phyloP scores from a whole-genome alignment of 2,329 filamentous ascomycete species.

The Exophiala lecanii-corni region DNA sequence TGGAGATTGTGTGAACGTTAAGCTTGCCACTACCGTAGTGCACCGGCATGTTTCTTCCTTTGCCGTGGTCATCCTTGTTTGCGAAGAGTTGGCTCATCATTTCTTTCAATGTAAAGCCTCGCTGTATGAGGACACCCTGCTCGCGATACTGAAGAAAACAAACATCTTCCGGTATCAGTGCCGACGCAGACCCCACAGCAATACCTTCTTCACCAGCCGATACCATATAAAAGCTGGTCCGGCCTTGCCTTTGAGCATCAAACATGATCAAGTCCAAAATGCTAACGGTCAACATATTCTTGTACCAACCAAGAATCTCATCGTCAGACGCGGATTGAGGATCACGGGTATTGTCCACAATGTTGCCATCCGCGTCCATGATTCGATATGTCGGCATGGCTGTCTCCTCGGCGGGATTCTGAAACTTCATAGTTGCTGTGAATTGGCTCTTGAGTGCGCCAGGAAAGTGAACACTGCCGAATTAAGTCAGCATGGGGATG shows the following conservation, averaged over 20 bases:
- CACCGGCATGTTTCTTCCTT: constrained; percentile 92
- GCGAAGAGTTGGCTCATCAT: constrained; percentile 97
- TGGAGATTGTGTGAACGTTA: constrained; percentile 87
- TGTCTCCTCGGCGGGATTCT: constrained; percentile 64
- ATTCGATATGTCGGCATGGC: constrained; percentile 88
- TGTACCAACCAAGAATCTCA: constrained; percentile 59
- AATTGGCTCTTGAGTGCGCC: constrained; percentile 96
- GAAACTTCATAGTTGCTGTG: constrained; percentile 72
- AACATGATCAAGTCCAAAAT: constrained; percentile 99
- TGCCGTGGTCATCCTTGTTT: constrained; percentile 73
- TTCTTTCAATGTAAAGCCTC: constrained; percentile 78
- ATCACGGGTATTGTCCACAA: constrained; percentile 69
- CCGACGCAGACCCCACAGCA: constrained; percentile 80
- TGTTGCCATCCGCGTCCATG: constrained; percentile 79
- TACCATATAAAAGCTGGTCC: constrained; percentile 94
- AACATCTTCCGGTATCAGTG: constrained; percentile 76
- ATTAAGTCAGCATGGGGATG: constrained; percentile 11
- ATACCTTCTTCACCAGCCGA: constrained; percentile 93
- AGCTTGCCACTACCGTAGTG: constrained; percentile 76
- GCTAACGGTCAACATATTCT: constrained; percentile 63
- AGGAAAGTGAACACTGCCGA: constrained; percentile 64
- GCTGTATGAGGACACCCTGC: constrained; percentile 82
- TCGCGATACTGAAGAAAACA: constrained; percentile 95
- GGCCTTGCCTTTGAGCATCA: constrained; percentile 91
- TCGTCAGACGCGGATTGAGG: constrained; percentile 61